Percentiles rank a stretch among this genome's conserved stretches.
phyloP scores from a whole-genome alignment of 495 filamentous ascomycete species.

The Lasiosphaeria miniovina region DNA sequence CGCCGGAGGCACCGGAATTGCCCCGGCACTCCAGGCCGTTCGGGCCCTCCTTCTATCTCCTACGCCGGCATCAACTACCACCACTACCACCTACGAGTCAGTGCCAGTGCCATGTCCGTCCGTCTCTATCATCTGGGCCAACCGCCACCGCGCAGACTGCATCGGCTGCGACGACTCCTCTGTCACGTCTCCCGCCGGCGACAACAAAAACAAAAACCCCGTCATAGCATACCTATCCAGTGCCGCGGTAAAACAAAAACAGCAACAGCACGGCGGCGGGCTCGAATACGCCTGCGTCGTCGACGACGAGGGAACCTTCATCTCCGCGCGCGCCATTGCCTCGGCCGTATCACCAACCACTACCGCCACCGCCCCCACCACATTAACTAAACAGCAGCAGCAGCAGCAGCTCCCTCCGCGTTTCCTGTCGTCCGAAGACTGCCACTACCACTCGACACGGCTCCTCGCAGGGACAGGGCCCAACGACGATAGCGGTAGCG shows the following conservation, averaged over 20 bases:
- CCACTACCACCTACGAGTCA: neutral
- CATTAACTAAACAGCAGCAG: neutral
- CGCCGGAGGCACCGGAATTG: slow-evolving; percentile 92
- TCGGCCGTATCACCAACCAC: neutral
- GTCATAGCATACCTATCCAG: neutral
- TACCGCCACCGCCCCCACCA: neutral
- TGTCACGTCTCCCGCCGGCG: neutral
- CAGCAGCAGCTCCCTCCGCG: neutral
- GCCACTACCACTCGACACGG: neutral
- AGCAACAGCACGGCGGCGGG: slow-evolving; percentile 50
- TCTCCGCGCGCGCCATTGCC: slow-evolving; percentile 31
- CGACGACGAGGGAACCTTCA: slow-evolving; percentile 69
- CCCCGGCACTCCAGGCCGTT: slow-evolving; percentile 79
- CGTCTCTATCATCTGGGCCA: slow-evolving; percentile 41
- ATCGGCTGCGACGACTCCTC: neutral
- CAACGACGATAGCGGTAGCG: slow-evolving; percentile 1
- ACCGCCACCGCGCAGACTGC: slow-evolving; percentile 38
- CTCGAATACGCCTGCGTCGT: slow-evolving; percentile 69
- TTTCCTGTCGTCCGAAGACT: too few species aligned
- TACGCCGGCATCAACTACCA: neutral
- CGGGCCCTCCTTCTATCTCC: slow-evolving; percentile 46
- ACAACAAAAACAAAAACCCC: neutral
- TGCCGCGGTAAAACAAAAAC: neutral
- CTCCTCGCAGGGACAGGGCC: neutral
- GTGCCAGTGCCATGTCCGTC: slow-evolving; percentile 41